Evolutionary conservation across 352 stramenopile genomes (phyloP).

Genomic region (Phytophthora kernoviae): DNA sequence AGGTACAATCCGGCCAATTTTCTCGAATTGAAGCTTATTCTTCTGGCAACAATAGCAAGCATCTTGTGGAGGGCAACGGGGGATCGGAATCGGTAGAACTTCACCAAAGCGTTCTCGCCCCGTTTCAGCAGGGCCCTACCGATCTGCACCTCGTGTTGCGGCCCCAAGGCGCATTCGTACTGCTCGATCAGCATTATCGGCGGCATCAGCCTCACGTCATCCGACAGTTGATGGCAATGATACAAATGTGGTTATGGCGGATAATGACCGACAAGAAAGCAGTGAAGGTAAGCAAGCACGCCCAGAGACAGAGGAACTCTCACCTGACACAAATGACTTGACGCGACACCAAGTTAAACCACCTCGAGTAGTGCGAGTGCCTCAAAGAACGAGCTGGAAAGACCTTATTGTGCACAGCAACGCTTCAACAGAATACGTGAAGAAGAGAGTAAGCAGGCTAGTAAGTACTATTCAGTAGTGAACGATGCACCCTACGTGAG

Average conservation of each 20-base stretch:
- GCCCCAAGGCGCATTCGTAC: constrained; percentile 52
- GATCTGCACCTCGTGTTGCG: constrained; percentile 36
- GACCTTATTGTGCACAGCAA: constrained; percentile 70
- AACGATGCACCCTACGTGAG: constrained; percentile 82
- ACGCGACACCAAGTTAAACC: constrained; percentile 17
- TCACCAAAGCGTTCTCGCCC: constrained; percentile 72
- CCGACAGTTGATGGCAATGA: not conserved
- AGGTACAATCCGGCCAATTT: constrained; percentile 12
- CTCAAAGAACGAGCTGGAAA: constrained; percentile 66
- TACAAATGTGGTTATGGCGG: no score
- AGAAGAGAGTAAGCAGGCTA: constrained; percentile 24
- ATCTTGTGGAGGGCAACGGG: constrained; percentile 27
- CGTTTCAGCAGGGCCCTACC: constrained; percentile 62
- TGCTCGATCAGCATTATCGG: constrained; percentile 54
- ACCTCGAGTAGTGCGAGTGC: constrained; percentile 51
- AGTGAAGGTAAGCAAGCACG: constrained; percentile 13
- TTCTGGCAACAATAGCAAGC: constrained; percentile 12
- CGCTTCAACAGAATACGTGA: constrained; percentile 58
- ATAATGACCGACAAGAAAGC: constrained; percentile 6
- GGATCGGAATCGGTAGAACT: constrained; percentile 43
- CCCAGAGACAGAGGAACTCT: constrained; percentile 22
- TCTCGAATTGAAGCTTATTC: constrained; percentile 10
- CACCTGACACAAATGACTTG: not conserved
- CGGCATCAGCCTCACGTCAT: constrained; percentile 19
- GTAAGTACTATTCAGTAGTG: constrained; percentile 77